Percentiles rank a stretch among this genome's conserved stretches.
phyloP scores from a whole-genome alignment of 2,329 filamentous ascomycete species.

The Hypoxylon sp. region DNA sequence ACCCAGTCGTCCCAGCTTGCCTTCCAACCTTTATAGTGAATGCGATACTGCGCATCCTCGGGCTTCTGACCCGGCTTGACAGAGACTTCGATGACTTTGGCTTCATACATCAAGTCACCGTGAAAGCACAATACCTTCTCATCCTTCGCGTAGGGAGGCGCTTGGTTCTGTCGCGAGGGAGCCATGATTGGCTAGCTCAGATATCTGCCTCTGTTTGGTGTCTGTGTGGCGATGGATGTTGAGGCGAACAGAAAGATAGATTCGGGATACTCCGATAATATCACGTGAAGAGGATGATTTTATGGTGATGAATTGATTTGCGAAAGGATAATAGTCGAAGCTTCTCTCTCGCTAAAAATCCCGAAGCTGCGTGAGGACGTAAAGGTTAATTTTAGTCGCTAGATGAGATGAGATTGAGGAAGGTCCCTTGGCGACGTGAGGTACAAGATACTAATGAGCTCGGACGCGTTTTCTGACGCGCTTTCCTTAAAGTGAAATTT shows the following conservation, averaged over 20 bases:
- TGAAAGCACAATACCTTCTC: slow-evolving; percentile 98
- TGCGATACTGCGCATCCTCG: slow-evolving; percentile 82
- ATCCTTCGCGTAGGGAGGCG: slow-evolving; percentile 72
- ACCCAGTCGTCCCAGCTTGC: slow-evolving; percentile 99
- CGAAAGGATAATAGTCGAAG: too few relatives aligned
- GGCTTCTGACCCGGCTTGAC: slow-evolving; percentile 51
- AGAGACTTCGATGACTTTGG: slow-evolving; percentile 84
- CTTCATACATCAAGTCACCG: slow-evolving; percentile 95
- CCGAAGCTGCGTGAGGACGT: too few relatives aligned
- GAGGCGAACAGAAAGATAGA: too few relatives aligned
- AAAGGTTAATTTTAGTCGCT: too few relatives aligned
- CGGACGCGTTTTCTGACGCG: slow-evolving; percentile 38
- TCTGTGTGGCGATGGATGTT: slow-evolving; percentile 5
- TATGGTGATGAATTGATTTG: not conserved
- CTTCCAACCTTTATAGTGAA: slow-evolving; percentile 99
- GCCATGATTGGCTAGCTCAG: slow-evolving; percentile 44
- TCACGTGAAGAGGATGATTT: not conserved
- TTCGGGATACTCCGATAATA: too few relatives aligned
- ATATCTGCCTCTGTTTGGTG: too few relatives aligned
- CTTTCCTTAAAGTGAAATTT: slow-evolving; percentile 31
- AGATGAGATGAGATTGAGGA: slow-evolving; percentile 4
- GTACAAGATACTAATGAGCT: slow-evolving; percentile 28
- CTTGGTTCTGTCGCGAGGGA: slow-evolving; percentile 53
- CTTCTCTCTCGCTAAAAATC: too few relatives aligned
- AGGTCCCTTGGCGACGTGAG: slow-evolving; percentile 3